Base-by-base conservation (phyloP, 2,329 filamentous ascomycete species). In the Rachicladosporium sp. region DNA sequence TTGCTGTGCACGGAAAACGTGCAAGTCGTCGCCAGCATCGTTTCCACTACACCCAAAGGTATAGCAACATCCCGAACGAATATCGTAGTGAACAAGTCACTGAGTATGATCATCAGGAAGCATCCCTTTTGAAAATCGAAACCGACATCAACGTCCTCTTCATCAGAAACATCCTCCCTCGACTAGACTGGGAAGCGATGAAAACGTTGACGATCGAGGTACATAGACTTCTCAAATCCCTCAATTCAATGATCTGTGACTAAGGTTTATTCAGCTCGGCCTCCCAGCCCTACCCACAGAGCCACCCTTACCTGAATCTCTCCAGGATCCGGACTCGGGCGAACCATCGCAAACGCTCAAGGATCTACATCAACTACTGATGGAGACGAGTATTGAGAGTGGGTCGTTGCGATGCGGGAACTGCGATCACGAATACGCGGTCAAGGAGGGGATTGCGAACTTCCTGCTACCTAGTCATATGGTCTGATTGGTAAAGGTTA, bases 391-490 rank as follows among this genome's bases (percentile, higher is more conserved):
- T 54, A 83, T 98, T 43, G 73, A 77, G 30, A 83, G 89, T 63
- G 91, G 91, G 3, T 89, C 84, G 63, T 70, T 98, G 48, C 82
- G 88, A 4, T 98, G 91, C 60, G 87, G 76, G 35, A 83, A 82
- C 62, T 98, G 91, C 58, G 85, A 83, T 35, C 89, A 96, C 59
- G 85, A 93, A 67, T 98, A 96, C 63, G 78, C 78, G 43, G 80
- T 98, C 46, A 88, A 91, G 59, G 89, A 98, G 64, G 91, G 91
- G 4, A 94, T 96, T 60, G 86, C 87, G 43, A 96, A 96, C 63
- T 98, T 98, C 56, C 65, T 98, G 57, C 65, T 98, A 50, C 91
- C 91, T 9, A 91, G 82, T 54, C 91, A 98, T 67, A 65, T 98
- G 62, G 91, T 88, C 29, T 74, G 58, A 67, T 43, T 36, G 34